A percentile compares a stretch with the other conserved stretches of the same genome.
These are phyloP conservation scores for Globisporangium spinosum DNA, from an alignment of 352 stramenopile genomes.

Conservation along the genomic window DNA sequence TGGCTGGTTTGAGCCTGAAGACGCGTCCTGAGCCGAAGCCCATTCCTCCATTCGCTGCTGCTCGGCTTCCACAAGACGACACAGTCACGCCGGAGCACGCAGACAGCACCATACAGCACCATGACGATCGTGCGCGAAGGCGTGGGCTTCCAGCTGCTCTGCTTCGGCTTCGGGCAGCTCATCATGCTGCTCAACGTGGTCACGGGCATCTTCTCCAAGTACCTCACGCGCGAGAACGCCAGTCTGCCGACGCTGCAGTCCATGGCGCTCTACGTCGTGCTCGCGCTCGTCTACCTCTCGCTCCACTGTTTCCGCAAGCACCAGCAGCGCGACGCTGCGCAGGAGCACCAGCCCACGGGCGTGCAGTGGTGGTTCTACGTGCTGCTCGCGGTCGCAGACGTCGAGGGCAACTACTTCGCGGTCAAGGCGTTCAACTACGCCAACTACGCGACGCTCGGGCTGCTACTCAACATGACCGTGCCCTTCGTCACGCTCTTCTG, in stretches of 20 bases:
- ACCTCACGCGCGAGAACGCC: conserved; percentile 46
- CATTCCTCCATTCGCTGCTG: no score
- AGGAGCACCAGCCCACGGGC: conserved; percentile 28
- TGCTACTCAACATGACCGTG: conserved; percentile 69
- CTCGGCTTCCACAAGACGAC: no score
- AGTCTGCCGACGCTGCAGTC: conserved; percentile 60
- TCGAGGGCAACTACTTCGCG: conserved; percentile 70
- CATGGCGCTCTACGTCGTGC: conserved; percentile 49
- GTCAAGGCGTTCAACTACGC: conserved; percentile 72
- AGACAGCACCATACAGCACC: not conserved
- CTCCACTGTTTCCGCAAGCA: conserved; percentile 29
- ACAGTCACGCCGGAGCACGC: not conserved
- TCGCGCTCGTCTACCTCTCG: conserved; percentile 43
- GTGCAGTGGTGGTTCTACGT: conserved; percentile 62
- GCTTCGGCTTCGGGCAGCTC: conserved; percentile 62
- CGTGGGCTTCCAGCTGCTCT: conserved; percentile 44
- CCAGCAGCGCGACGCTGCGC: conserved; percentile 3
- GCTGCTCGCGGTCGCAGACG: conserved; percentile 51
- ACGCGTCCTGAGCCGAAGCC: no score
- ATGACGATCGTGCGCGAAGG: conserved; percentile 7
- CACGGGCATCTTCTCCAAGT: conserved; percentile 55
- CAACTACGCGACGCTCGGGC: conserved; percentile 61
- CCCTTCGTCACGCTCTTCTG: conserved; percentile 66
- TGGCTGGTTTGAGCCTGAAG: no score
- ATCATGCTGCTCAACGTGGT: conserved; percentile 65